Conservation (phyloP, 305 asterid species). For the Fraxinus latifolia region DNA sequence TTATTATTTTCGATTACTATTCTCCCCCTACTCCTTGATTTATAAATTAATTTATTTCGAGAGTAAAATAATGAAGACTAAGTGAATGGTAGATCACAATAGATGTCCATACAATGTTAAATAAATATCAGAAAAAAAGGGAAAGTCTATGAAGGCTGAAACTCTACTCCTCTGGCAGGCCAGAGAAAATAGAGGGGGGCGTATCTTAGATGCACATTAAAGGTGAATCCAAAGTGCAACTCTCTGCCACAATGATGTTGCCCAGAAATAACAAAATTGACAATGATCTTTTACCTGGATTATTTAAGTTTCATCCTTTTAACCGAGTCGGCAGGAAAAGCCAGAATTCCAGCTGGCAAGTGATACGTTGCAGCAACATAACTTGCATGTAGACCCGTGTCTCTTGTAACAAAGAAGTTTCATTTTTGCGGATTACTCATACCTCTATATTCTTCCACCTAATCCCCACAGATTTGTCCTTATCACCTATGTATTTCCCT, state of each 20-base stretch:
- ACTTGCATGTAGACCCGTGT: conserved; percentile 64
- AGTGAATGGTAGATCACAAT: conserved; percentile 7
- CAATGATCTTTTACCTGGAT: neutral
- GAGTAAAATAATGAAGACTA: conserved; percentile 12
- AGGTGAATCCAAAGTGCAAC: conserved; percentile 12
- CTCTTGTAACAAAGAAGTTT: conserved; percentile 29
- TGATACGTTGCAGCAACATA: conserved; percentile 51
- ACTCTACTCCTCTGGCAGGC: neutral
- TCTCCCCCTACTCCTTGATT: conserved; percentile 2
- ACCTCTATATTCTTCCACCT: conserved; percentile 33
- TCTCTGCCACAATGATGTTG: neutral
- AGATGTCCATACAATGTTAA: neutral
- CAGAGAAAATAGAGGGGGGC: neutral
- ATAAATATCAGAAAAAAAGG: neutral
- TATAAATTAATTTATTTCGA: neutral
- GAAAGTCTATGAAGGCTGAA: conserved; percentile 1
- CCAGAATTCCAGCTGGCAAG: conserved; percentile 55
- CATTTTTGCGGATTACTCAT: conserved; percentile 26
- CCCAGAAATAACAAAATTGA: neutral
- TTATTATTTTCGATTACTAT: neutral
- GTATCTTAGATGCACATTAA: conserved; percentile 10
- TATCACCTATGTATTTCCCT: conserved; percentile 28
- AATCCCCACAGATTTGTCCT: conserved; percentile 31
- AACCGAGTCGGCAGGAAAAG: conserved; percentile 49
- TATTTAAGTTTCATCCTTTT: conserved; percentile 8